Evolutionary conservation across 1,139 yeast species (phyloP).

Genomic region (Candida pseudoviswanathii): DNA sequence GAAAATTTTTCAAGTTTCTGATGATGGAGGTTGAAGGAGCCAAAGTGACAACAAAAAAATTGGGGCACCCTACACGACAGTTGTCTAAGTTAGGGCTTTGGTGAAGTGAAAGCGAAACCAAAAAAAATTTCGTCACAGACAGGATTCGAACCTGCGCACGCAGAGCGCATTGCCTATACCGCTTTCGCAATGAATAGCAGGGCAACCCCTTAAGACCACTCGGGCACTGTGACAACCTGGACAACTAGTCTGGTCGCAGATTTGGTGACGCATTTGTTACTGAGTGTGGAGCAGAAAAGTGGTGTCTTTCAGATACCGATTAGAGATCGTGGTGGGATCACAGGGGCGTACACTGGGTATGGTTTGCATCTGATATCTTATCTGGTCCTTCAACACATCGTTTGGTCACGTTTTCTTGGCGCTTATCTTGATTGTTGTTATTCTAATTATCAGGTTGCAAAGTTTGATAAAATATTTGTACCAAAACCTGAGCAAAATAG

Average conservation of each 20-base stretch:
- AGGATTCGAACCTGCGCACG: slow-evolving; percentile 92
- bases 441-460: neutral
- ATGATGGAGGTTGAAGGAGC: neutral
- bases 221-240: slow-evolving; percentile 53
- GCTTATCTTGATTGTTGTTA: too few relatives aligned
- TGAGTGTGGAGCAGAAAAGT: too few relatives aligned
- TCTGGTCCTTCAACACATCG: too few relatives aligned
- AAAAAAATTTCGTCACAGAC: slow-evolving; percentile 70
- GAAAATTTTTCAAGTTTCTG: neutral
- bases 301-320: too few relatives aligned
- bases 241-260: too few relatives aligned
- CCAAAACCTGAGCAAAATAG: neutral
- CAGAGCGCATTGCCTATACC: slow-evolving; percentile 71
- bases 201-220: slow-evolving; percentile 66
- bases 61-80: neutral
- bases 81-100: slow-evolving; percentile 1
- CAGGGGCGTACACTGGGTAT: too few relatives aligned
- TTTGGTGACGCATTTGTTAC: too few relatives aligned
- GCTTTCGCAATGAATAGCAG: slow-evolving; percentile 40
- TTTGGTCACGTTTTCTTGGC: too few relatives aligned
- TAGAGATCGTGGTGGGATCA: too few relatives aligned
- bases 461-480: neutral
- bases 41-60: neutral
- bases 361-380: too few relatives aligned
- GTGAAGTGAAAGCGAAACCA: neutral